These are phyloP conservation scores for Pythium periplocum DNA, from an alignment of 352 stramenopile genomes.

Conservation along the genomic window DNA sequence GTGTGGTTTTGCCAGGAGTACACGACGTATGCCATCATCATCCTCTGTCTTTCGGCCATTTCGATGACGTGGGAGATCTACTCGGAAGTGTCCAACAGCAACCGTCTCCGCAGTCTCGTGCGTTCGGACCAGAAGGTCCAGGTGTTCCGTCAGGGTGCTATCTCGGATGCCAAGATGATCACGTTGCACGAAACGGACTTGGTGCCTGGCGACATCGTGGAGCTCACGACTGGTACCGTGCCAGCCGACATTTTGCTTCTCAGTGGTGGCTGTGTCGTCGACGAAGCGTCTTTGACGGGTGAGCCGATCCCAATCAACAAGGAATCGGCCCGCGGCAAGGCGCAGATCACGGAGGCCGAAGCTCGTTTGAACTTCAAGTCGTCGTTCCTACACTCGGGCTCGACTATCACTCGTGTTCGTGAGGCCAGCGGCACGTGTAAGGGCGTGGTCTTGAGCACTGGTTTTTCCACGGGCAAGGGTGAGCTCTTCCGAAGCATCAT, in stretches of 20 bases:
- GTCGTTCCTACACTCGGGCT: conserved; percentile 32
- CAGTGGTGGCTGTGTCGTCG: conserved; percentile 27
- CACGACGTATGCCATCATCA: conserved; percentile 34
- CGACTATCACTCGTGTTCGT: conserved; percentile 19
- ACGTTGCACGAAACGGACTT: conserved; percentile 30
- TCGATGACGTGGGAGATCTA: conserved; percentile 52
- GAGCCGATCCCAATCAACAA: conserved; percentile 43
- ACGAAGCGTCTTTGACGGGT: conserved; percentile 46
- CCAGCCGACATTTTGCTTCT: conserved; percentile 41
- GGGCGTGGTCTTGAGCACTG: conserved; percentile 54
- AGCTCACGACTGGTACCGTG: conserved; percentile 21
- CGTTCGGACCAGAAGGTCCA: conserved; percentile 26
- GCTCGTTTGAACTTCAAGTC: conserved; percentile 21
- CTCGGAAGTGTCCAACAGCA: conserved; percentile 36
- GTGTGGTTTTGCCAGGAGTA: conserved; percentile 49
- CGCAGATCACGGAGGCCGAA: conserved; percentile 21
- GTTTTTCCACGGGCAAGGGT: conserved; percentile 64
- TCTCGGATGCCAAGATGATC: conserved; percentile 4
- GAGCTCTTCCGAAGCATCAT: conserved; percentile 69
- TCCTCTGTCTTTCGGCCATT: conserved; percentile 30
- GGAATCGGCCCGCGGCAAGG: conserved; percentile 14
- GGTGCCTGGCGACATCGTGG: conserved; percentile 45
- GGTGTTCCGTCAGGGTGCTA: conserved; percentile 19
- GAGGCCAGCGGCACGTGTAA: conserved; percentile 9
- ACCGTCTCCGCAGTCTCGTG: conserved; percentile 33